phyloP scores from a whole-genome alignment of 768 basidiomycete species.

The Pisolithus marmoratus region DNA sequence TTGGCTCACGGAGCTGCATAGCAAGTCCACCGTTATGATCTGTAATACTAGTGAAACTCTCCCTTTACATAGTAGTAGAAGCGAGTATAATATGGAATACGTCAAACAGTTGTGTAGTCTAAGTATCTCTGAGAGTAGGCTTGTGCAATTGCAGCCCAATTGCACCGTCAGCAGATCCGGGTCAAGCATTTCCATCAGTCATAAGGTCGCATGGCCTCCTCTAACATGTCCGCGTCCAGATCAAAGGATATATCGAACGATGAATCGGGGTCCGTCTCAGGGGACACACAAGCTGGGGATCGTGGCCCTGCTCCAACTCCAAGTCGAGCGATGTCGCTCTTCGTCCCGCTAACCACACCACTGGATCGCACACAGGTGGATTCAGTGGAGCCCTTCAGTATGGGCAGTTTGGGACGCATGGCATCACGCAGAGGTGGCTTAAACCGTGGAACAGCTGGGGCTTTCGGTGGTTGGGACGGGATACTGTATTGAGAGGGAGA shows the following conservation, averaged over 20 bases:
- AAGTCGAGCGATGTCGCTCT: not conserved
- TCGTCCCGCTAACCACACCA: not conserved
- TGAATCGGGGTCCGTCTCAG: slow-evolving; percentile 20
- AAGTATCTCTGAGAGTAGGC: not conserved
- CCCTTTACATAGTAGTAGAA: not conserved
- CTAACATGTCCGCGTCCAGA: slow-evolving; percentile 23
- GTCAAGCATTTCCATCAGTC: slow-evolving; percentile 11
- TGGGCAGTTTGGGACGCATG: not conserved
- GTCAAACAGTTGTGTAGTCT: not conserved
- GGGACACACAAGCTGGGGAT: not conserved
- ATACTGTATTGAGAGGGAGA: slow-evolving; percentile 15
- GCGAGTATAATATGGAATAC: not conserved
- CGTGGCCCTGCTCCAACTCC: not conserved
- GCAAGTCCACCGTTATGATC: no score
- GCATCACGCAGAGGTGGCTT: slow-evolving; percentile 21
- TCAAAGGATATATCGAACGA: slow-evolving; percentile 29
- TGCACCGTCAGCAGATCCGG: not conserved
- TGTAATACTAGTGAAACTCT: no score
- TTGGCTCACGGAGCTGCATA: no score
- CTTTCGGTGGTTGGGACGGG: slow-evolving; percentile 16
- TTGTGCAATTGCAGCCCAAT: no score
- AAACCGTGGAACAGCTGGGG: slow-evolving; percentile 16
- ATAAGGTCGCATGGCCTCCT: slow-evolving; percentile 27
- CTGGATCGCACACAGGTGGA: not conserved
- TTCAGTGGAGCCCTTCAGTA: not conserved